Conservation (phyloP, 2,329 filamentous ascomycete genomes). For the Fusarium haematococcum region DNA sequence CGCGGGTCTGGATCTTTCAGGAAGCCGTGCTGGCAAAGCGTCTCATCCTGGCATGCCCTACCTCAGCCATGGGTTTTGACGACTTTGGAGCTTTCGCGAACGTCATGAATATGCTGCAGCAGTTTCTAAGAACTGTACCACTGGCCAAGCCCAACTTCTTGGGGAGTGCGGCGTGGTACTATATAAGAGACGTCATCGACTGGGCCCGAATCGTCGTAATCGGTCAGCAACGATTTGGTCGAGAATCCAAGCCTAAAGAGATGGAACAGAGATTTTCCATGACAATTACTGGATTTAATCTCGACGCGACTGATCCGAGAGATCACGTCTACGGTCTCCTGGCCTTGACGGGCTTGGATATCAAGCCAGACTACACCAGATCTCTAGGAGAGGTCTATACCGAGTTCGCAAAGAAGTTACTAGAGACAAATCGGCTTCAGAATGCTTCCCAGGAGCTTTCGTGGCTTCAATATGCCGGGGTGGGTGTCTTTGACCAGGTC, state of each 20-base stretch:
- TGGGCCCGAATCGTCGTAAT: neutral
- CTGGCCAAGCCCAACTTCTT: neutral
- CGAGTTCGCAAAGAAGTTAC: neutral
- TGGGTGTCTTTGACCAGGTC: neutral
- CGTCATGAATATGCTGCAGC: neutral
- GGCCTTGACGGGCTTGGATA: neutral
- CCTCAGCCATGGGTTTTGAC: conserved; percentile 1
- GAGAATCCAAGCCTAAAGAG: neutral
- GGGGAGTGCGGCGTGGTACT: conserved; percentile 3
- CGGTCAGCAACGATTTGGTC: neutral
- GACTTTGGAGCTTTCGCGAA: neutral
- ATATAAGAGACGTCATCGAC: neutral
- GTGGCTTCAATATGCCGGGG: neutral
- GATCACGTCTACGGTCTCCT: neutral
- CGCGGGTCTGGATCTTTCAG: conserved; percentile 1
- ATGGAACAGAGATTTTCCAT: neutral
- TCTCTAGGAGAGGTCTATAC: neutral
- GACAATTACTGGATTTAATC: neutral
- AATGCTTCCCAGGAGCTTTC: neutral
- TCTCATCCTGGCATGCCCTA: neutral
- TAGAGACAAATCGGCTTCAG: neutral
- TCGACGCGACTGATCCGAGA: neutral
- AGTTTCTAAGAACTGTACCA: neutral
- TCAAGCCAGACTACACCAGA: neutral
- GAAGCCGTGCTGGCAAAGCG: neutral